Base-by-base conservation (phyloP, 768 basidiomycete genomes). In the Leccinum variicolor region DNA sequence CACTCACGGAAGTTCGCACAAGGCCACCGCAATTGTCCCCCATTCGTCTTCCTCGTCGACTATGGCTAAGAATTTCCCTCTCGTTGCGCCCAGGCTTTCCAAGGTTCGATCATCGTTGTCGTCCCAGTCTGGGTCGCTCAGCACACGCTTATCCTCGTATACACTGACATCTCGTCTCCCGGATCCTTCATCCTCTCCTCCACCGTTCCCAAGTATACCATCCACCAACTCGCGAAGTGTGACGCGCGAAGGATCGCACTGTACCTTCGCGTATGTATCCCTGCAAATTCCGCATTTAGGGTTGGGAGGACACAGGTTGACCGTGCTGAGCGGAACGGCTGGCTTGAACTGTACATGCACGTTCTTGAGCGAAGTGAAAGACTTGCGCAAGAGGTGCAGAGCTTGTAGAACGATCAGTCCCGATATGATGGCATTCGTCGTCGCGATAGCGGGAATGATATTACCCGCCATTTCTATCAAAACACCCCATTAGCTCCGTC, bases 371-470 rank as follows among this genome's bases (percentile, higher is more conserved):
- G 75, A 72, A 34, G 76, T 66, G 66, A 87, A 83, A 13, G 80
- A 82, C 63, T 81, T 83, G 36, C 84, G 86, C 34, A 98, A 79
- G 45, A 97, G 78, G 56, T 94, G 89, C 21, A 98, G 75, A 0
- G 94, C 90, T 71, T 98, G 95, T 47, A 98, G 80, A 23, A 98
- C 94, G 68, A 98, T 94, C 39, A 96, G 77, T 0, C 96, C 97
- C 0, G 97, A 90, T 63, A 98, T 86, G 72, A 99, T 92, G 10
- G 97, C 97, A 70, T 99, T 99, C 23, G 97, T 99, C 4, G 97
- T 99, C 5, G 97, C 97, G 65, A 99, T 98, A 1, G 97, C 97
- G 6, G 97, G 97, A 62, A 98, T 99, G 66, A 99, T 98, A 73
- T 99, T 99, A 10, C 97, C 97, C 0, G 97, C 97, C 92, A 98